Conservation (phyloP, 129 eudicot species). For the Glebionis coronaria region DNA sequence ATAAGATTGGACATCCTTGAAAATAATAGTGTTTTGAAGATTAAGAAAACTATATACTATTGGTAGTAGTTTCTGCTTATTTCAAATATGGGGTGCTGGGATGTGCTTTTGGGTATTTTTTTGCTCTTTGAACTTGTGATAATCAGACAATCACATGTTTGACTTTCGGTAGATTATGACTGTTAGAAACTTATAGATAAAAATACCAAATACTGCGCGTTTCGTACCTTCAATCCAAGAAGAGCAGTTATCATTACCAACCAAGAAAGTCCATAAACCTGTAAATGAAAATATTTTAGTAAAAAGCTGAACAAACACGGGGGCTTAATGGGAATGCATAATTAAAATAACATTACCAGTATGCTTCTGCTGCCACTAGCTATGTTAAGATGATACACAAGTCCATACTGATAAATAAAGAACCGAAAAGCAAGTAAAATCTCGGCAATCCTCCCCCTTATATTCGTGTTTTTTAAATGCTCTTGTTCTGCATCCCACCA, state of each 20-base stretch:
- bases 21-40: background rate
- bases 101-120: background rate
- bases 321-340: background rate
- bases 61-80: background rate
- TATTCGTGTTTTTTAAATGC: slow-evolving; percentile 60
- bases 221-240: slow-evolving; percentile 71
- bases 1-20: background rate
- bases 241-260: slow-evolving; percentile 72
- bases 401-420: slow-evolving; percentile 86
- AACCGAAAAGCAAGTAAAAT: slow-evolving; percentile 74
- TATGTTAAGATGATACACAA: slow-evolving; percentile 82
- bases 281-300: slow-evolving; percentile 11
- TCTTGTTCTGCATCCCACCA: slow-evolving; percentile 97
- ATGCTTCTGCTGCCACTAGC: slow-evolving; percentile 65
- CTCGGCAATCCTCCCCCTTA: slow-evolving; percentile 66
- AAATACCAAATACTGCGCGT: background rate
- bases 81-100: background rate
- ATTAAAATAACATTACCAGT: slow-evolving; percentile 40
- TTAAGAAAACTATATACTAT: background rate
- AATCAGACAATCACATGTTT: too few species aligned
- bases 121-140: too few species aligned
- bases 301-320: background rate
- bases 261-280: slow-evolving; percentile 97
- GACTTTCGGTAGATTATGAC: too few species aligned
- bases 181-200: background rate